Evolutionary conservation across 257 asterid species (phyloP), one percentile per base, ranked within the genome.

Genomic region (Petrea volubilis): DNA sequence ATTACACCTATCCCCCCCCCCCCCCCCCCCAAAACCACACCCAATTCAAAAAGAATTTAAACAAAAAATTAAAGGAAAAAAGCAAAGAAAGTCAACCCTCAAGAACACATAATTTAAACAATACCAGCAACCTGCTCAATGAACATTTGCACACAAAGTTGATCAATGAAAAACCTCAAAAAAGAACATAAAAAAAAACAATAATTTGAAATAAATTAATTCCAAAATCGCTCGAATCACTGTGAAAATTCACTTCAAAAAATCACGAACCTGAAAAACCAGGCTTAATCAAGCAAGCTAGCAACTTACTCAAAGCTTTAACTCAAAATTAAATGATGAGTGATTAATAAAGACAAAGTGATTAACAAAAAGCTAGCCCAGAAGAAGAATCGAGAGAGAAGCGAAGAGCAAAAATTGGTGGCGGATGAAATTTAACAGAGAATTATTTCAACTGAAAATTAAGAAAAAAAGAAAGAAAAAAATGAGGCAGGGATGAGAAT

Each of bases 341-440:
- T 17, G 55, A 38, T 13, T 40, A 15, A 47, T 5, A 47, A 55
- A 25, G 75, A 60, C 67, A 60, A 79, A 59, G 8, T n/a, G 63
- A 47, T 24, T 43, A 53, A 27, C 57, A 21, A 28, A 24, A 65
- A 33, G 3, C 28, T 5, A 56, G 25, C 38, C 2, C 11, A 28
- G 28, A 28, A 25, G 85, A 77, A 83, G 68, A 74, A 34, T 73
- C 70, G 66, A 62, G 81, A 78, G 66, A 31, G 72, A 14, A 13
- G 14, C 3, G 18, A 44, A 44, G 43, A 44, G 3, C 17, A 12
- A 27, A 69, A 74, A 77, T 63, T 77, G 75, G 85, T 77, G 78
- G 85, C 78, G 71, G 75, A 49, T 27, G 63, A 31, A 49, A 70
- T 44, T 63, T 64, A 60, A 74, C 15, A 6, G 6, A 49, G 38